Evolutionary conservation across 2,329 filamentous ascomycete genomes (phyloP), one percentile per base, ranked within the genome.

Genomic region (Pseudogymnoascus sp.): DNA sequence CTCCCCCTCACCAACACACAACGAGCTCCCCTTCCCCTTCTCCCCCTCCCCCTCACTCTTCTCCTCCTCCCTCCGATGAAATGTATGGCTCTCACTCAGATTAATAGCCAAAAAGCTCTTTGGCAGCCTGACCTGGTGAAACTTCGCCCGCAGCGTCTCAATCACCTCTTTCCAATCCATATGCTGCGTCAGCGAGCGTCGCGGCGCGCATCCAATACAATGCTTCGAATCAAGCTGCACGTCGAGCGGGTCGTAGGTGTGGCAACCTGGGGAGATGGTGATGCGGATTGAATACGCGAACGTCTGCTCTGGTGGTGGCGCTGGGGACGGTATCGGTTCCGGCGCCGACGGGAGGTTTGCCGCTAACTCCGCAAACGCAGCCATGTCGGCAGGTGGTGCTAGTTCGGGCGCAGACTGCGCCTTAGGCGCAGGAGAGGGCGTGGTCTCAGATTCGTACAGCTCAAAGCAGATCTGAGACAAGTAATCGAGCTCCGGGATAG

Each of bases 401-500:
- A 69, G 68, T 11, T 67, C 64, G 0, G 70, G 71, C 12, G 18
- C 34, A 3, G 59, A 60, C 2, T 60, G 34, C 7, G 45, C n/a
- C n/a, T 60, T 60, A 5, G 59, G 59, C 1, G 16, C 23, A 2
- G 34, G 29, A 5, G 71, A 68, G 14, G 68, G 69, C 62, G 85
- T 86, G 68, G 92, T 93, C 75, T 95, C 91, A 14, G 91, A 93
- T 75, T 99, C 95, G 77, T 99, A 99, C 29, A 99, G 82, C 78
- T 99, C 95, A 69, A 99, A 99, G 75, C 91, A 96, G 73, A 99
- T 97, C 73, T 97, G 95, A 6, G 90, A 96, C 29, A 99, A 85
- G 74, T 99, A 99, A 75, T 99, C 95, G 36, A 99, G 86, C 77
- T 99, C 95, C 0, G 95, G 95, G 67, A 99, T 99, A 42, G 91